phyloP scores from a whole-genome alignment of 352 stramenopile species.

The Pythium apleroticum region DNA sequence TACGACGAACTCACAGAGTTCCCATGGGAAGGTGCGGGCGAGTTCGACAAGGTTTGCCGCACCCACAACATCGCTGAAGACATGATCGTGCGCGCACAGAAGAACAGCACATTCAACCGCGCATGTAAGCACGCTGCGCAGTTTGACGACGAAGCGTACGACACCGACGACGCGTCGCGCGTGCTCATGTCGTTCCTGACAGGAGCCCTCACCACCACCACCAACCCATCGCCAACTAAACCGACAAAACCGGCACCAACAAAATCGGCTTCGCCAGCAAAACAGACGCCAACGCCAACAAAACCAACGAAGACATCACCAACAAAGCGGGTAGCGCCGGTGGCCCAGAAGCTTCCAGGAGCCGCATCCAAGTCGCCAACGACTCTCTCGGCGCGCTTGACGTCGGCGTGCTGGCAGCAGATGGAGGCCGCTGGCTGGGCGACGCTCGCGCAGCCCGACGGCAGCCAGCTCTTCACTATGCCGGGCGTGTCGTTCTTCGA shows the following conservation, averaged over 20 bases:
- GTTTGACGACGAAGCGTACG: constrained; percentile 32
- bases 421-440: constrained; percentile 66
- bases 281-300: background rate
- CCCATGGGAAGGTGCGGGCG: constrained; percentile 23
- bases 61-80: constrained; percentile 36
- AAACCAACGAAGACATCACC: background rate
- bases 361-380: background rate
- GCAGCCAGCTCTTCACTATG: constrained; percentile 65
- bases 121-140: constrained; percentile 52
- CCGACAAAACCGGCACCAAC: background rate
- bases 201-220: background rate
- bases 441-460: constrained; percentile 51
- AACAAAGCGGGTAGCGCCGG: background rate
- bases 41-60: constrained; percentile 45
- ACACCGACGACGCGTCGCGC: constrained; percentile 24
- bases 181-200: constrained; percentile 31
- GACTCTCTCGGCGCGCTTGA: constrained; percentile 28
- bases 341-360: background rate
- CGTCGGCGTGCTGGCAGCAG: constrained; percentile 49
- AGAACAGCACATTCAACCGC: constrained; percentile 48
- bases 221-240: background rate
- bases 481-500: constrained; percentile 67
- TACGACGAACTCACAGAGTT: constrained; percentile 38
- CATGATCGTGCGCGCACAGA: constrained; percentile 33
- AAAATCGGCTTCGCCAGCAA: background rate